Conservation (phyloP, 2,329 filamentous ascomycete species). For the Colletotrichum endophyticum region DNA sequence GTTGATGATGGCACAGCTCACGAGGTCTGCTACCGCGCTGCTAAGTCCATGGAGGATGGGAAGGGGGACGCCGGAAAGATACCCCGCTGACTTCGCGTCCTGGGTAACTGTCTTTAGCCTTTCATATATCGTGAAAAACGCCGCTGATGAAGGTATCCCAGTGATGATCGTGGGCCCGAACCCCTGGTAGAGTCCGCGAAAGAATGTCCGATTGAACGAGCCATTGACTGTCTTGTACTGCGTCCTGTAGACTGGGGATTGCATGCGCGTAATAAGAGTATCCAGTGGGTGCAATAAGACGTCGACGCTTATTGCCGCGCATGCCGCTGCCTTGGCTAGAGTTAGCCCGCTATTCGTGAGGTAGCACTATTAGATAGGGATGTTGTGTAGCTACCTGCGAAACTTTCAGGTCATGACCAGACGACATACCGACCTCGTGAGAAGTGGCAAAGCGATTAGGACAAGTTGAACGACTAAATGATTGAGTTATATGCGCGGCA, state of each 20-base stretch:
- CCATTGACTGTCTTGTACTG: conserved; percentile 18
- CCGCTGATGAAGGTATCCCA: conserved; percentile 18
- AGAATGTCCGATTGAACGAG: conserved; percentile 9
- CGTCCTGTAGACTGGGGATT: conserved; percentile 19
- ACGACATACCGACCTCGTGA: not conserved
- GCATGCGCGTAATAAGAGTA: conserved; percentile 23
- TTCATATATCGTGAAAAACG: conserved; percentile 25
- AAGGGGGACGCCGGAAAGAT: conserved; percentile 4
- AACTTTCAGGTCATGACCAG: not conserved
- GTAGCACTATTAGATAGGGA: not conserved
- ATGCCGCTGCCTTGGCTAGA: not conserved
- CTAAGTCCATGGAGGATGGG: conserved; percentile 15
- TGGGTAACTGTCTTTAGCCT: conserved; percentile 3
- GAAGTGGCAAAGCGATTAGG: accelerated
- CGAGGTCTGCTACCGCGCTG: conserved; percentile 21
- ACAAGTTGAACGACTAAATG: accelerated
- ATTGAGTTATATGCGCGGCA: not conserved
- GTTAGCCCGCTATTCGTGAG: not conserved
- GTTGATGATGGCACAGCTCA: conserved; percentile 21
- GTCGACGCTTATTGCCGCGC: conserved; percentile 13
- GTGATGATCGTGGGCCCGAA: conserved; percentile 23
- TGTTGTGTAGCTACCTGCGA: not conserved
- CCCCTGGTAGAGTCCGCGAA: conserved; percentile 23
- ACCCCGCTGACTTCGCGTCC: not conserved
- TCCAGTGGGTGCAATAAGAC: conserved; percentile 23